phyloP scores from a whole-genome alignment of 345 rosid species.

The Eucalyptus urophylla region DNA sequence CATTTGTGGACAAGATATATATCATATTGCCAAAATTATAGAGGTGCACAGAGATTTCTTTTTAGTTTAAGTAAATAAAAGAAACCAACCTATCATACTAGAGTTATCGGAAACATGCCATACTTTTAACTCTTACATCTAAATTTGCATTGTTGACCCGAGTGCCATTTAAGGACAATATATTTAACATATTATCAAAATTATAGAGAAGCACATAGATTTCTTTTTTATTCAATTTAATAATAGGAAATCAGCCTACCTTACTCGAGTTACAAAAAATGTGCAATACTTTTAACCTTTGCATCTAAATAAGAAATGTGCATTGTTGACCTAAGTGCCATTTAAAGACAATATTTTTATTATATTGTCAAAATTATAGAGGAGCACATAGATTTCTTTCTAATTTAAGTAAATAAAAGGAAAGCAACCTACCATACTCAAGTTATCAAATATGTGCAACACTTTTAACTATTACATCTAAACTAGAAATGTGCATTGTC shows the following conservation, averaged over 20 bases:
- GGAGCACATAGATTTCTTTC: background rate
- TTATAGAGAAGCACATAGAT: background rate
- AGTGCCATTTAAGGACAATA: background rate
- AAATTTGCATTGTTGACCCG: background rate
- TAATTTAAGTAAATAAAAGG: background rate
- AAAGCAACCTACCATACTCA: background rate
- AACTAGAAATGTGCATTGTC: background rate
- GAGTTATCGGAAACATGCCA: background rate
- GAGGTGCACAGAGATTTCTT: background rate
- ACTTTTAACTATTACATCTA: background rate
- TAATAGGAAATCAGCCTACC: background rate
- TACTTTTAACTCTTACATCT: background rate
- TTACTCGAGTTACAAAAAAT: background rate
- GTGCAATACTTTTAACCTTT: background rate
- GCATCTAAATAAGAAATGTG: too few species aligned
- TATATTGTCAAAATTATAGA: too few species aligned
- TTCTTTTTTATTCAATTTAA: background rate
- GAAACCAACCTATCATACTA: background rate
- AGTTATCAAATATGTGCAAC: background rate
- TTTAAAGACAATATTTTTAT: too few species aligned
- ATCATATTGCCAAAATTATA: background rate
- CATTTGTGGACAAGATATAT: background rate
- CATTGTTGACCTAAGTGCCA: too few species aligned
- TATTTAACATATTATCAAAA: too few species aligned
- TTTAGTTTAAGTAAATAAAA: background rate